Base-by-base conservation (phyloP, 305 asterid genomes). In the Stenogyne calaminthoides region DNA sequence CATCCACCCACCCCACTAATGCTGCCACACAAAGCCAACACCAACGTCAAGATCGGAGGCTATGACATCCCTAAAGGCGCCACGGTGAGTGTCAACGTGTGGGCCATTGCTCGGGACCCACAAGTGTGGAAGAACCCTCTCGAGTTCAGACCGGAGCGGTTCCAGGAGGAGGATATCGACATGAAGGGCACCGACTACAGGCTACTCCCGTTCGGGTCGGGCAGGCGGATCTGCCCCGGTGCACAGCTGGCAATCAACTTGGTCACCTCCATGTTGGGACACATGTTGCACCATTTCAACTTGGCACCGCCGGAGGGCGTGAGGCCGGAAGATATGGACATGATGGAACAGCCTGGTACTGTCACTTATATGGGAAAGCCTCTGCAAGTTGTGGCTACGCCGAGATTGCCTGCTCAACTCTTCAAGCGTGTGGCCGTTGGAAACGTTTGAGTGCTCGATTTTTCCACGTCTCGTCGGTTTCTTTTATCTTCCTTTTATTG, bases 181-280 rank as follows among this genome's bases (percentile, higher is more conserved):
- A 84, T 85, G 88, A 89, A 84, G 85, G 95, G 95, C 0, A 87
- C 89, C 2, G 89, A 87, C 56, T 89, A 74, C 46, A 77, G 90
- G 71, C 74, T 89, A 15, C 75, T 89, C 1, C 92, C 92, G 0
- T 89, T 87, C 16, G 91, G 95, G 9, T 87, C 95, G 6, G 95
- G 92, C 19, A 82, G 95, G n/a, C n/a, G n/a, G n/a, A 70, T 87
- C 12, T 89, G 91, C 83, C 95, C 91, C 3, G 92, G 91, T 9
- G 92, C 95, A 22, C 92, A 85, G 47, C 90, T 89, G 4, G 95
- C 87, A 12, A 89, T 84, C 11, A 71, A 77, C 68, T 72, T 89
- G 82, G 90, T 87, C 63, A 82, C 82, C 0, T 89, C 92, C 3
- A 81, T 84, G 87, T 32, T 89, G 79, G 95, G 95, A 5, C 95